Conservation (phyloP, 1,284 basidiomycete genomes). For the Fistulina hepatica region DNA sequence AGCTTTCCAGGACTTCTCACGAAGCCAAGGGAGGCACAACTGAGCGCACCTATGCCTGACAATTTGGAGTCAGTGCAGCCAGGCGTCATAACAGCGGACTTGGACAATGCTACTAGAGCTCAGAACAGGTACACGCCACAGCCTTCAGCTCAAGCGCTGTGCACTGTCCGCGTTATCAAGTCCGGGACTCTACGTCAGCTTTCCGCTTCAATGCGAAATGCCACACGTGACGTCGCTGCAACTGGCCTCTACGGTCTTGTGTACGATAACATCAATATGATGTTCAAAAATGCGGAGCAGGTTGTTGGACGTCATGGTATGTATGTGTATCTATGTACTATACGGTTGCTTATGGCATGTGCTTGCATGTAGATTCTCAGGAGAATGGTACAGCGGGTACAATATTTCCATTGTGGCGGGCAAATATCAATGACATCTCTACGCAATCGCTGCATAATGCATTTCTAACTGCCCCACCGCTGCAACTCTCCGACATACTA, state of each 20-base stretch:
- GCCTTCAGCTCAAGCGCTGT: too few relatives aligned
- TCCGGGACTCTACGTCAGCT: neutral
- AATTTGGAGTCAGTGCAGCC: too few relatives aligned
- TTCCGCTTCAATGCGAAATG: neutral
- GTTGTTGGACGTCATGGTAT: constrained; percentile 7
- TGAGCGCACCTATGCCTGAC: too few relatives aligned
- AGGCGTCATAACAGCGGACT: too few relatives aligned
- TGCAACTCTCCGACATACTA: constrained; percentile 13
- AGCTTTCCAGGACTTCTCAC: too few relatives aligned
- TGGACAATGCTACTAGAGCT: too few relatives aligned
- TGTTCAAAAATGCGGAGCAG: constrained; percentile 7
- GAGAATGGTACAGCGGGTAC: constrained; percentile 22
- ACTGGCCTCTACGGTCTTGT: neutral
- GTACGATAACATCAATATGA: constrained; percentile 11
- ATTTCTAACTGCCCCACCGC: constrained; percentile 10
- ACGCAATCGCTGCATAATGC: constrained; percentile 9
- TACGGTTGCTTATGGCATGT: neutral
- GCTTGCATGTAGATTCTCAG: constrained; percentile 2
- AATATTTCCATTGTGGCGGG: constrained; percentile 11
- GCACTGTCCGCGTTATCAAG: too few relatives aligned
- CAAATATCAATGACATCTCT: constrained; percentile 11
- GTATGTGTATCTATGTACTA: neutral
- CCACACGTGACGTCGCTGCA: neutral
- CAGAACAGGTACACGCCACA: too few relatives aligned
- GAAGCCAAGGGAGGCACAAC: too few relatives aligned